Evolutionary conservation across 2,329 filamentous ascomycete species (phyloP).

Genomic region (Hirsutella rhossiliensis): DNA sequence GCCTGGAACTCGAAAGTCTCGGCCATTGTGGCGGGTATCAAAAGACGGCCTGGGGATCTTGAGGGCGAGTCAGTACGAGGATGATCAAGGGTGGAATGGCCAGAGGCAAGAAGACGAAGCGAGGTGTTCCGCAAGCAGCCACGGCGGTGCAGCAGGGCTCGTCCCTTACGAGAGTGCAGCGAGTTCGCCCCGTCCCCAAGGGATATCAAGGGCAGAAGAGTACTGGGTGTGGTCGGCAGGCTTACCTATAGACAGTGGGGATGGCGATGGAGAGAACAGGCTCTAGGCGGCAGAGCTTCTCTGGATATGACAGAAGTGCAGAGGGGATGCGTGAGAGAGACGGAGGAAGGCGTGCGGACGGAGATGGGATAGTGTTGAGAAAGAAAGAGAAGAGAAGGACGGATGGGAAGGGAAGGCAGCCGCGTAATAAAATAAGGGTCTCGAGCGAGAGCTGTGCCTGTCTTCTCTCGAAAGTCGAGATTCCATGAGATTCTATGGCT

Average conservation of each 20-base stretch:
- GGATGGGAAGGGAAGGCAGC: not conserved
- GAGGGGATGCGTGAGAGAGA: not conserved
- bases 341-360: not conserved
- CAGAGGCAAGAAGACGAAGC: not conserved
- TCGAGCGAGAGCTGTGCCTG: conserved; percentile 4
- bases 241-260: not conserved
- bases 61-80: not conserved
- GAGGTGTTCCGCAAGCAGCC: too few relatives aligned
- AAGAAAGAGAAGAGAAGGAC: conserved; percentile 2
- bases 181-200: too few relatives aligned
- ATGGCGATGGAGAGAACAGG: not conserved
- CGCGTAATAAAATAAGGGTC: conserved; percentile 1
- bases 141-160: too few relatives aligned
- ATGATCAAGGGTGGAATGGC: not conserved
- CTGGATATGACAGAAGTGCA: not conserved
- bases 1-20: conserved; percentile 99
- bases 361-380: not conserved
- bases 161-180: too few relatives aligned
- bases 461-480: conserved; percentile 20
- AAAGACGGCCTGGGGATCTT: conserved; percentile 9
- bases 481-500: conserved; percentile 35
- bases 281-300: not conserved
- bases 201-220: too few relatives aligned
- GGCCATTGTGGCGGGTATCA: conserved; percentile 57
- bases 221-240: not conserved